A percentile compares a stretch with the other conserved stretches of the same genome.
These are phyloP conservation scores for Penstemon barbatus DNA, from an alignment of 257 asterid species.

Conservation along the genomic window DNA sequence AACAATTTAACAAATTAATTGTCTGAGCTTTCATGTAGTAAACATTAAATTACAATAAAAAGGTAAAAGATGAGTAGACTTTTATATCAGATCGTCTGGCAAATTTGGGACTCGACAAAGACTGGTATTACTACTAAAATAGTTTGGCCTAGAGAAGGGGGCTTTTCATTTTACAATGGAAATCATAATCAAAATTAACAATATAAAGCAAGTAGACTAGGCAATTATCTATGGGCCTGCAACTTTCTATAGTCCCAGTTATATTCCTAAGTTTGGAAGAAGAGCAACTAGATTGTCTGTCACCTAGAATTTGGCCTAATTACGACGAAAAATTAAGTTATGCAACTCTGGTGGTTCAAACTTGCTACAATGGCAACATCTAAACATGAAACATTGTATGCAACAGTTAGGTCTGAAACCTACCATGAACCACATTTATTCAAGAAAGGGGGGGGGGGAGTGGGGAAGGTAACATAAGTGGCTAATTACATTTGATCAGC, in stretches of 20 bases:
- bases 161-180: constrained; percentile 1
- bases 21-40: no score
- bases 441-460: background rate
- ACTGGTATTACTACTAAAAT: background rate
- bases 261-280: background rate
- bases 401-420: background rate
- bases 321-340: background rate
- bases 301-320: background rate
- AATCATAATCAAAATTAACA: constrained; percentile 13
- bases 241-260: background rate
- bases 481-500: background rate
- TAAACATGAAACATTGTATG: background rate
- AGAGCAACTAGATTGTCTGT: background rate
- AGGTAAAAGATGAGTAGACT: no score
- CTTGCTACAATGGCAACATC: background rate
- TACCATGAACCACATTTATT: background rate
- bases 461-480: background rate
- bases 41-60: no score
- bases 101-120: background rate
- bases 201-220: constrained; percentile 1
- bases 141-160: background rate
- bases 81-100: background rate
- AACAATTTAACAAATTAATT: no score
- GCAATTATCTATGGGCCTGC: background rate
- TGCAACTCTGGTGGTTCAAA: background rate